These are phyloP conservation scores for Pleurotus eryngii DNA, from an alignment of 768 basidiomycete genomes.

Conservation along the genomic window DNA sequence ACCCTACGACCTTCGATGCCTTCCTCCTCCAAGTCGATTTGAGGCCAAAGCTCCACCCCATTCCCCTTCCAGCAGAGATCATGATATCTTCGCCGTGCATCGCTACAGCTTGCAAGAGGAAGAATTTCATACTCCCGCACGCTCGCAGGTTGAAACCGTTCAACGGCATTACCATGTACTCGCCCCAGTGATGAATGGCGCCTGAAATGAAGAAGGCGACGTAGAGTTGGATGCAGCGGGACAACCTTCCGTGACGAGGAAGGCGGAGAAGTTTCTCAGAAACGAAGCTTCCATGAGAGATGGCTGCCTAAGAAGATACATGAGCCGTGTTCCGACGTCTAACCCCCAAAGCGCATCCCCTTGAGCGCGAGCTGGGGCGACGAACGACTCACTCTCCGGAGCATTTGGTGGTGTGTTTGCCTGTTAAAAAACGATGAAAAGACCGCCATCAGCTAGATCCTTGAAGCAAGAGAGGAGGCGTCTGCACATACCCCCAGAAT, in stretches of 20 bases:
- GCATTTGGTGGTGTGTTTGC: slow-evolving; percentile 26
- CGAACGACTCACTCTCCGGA: slow-evolving; percentile 20
- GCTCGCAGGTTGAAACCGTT: neutral
- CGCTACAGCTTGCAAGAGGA: slow-evolving; percentile 22
- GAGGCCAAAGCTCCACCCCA: neutral
- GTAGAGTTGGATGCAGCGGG: slow-evolving; percentile 26
- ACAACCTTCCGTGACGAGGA: slow-evolving; percentile 13
- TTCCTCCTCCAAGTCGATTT: neutral
- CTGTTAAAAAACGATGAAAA: slow-evolving; percentile 9
- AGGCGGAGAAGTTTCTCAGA: neutral
- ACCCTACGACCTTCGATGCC: slow-evolving; percentile 6
- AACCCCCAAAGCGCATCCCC: neutral
- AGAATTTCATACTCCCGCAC: slow-evolving; percentile 18
- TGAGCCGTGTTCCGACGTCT: neutral
- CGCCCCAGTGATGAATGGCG: slow-evolving; percentile 22
- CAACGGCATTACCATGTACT: slow-evolving; percentile 13
- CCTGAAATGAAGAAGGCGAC: slow-evolving; percentile 29
- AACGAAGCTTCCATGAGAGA: neutral
- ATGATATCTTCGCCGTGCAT: slow-evolving; percentile 28
- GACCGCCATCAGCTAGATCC: neutral
- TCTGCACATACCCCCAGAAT: slow-evolving; percentile 28
- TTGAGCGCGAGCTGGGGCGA: no score
- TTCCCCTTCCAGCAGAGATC: slow-evolving; percentile 13
- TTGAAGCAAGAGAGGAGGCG: neutral
- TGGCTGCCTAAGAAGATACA: slow-evolving; percentile 10